Conservation (phyloP, 176 grass and related monocot species). For the bread wheat (Triticum aestivum) region DNA sequence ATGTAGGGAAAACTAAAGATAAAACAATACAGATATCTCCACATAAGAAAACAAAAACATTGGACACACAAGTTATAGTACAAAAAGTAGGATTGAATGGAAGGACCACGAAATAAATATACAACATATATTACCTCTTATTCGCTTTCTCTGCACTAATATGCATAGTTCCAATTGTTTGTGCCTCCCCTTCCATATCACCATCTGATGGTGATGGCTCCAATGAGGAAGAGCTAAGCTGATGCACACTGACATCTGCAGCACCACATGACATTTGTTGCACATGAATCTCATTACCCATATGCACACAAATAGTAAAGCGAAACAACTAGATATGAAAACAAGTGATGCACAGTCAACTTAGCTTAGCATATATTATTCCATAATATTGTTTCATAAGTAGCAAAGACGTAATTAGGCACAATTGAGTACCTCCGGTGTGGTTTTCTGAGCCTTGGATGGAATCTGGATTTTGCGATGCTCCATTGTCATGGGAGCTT, state of each 20-base stretch:
- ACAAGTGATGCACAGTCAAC: not conserved
- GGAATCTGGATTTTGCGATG: not conserved
- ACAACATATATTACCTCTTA: slow-evolving; percentile 52
- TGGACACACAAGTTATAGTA: not conserved
- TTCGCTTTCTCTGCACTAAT: slow-evolving; percentile 46
- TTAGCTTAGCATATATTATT: not conserved
- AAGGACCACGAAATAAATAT: not conserved
- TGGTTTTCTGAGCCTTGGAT: not conserved
- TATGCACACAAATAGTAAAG: not conserved
- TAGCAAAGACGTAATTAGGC: not conserved
- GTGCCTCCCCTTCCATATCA: slow-evolving; percentile 54
- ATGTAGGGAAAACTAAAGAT: slow-evolving; percentile 4
- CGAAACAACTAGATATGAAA: not conserved
- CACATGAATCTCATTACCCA: not conserved
- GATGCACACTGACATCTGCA: slow-evolving; percentile 27
- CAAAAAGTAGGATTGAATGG: not conserved
- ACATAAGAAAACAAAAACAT: not conserved
- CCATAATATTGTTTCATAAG: not conserved
- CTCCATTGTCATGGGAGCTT: not conserved
- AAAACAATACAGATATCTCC: not conserved
- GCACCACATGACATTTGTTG: slow-evolving; percentile 30
- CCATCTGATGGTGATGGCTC: slow-evolving; percentile 65
- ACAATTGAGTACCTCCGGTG: slow-evolving; percentile 26
- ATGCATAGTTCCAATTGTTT: slow-evolving; percentile 47
- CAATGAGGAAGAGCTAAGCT: slow-evolving; percentile 52